Conservation (phyloP, 768 basidiomycete genomes). For the Stropharia rugosoannulata region DNA sequence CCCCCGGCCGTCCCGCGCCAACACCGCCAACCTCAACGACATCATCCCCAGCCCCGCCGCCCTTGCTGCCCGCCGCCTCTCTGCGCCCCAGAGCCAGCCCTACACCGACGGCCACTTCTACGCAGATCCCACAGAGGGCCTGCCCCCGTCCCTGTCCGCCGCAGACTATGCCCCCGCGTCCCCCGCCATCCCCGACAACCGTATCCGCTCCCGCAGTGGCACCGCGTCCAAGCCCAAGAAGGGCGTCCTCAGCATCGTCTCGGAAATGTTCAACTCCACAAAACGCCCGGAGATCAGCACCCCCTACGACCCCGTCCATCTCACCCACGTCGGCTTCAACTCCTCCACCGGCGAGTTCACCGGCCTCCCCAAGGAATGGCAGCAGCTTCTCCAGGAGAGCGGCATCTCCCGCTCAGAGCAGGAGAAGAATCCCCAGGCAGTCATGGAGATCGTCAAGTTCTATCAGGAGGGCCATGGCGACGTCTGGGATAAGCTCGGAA, state of each 20-base stretch:
- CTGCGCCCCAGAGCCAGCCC: conserved; percentile 38
- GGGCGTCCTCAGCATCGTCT: conserved; percentile 76
- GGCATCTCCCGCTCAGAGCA: conserved; percentile 94
- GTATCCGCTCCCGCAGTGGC: conserved; percentile 42
- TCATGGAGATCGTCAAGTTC: conserved; percentile 99
- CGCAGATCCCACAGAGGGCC: conserved; percentile 43
- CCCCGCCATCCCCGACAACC: conserved; percentile 17
- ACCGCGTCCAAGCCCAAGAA: conserved; percentile 54
- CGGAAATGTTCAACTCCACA: conserved; percentile 61
- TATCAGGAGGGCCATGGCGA: conserved; percentile 87
- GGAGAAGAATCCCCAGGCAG: conserved; percentile 96
- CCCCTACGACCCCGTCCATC: conserved; percentile 97
- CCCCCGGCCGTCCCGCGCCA: conserved; percentile 79
- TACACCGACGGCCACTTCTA: conserved; percentile 40
- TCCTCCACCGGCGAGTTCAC: conserved; percentile 98
- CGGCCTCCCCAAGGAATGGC: conserved; percentile 98
- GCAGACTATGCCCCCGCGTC: conserved; percentile 26
- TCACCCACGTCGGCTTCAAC: conserved; percentile 99
- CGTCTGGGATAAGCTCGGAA: conserved; percentile 85
- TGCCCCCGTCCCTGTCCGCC: conserved; percentile 26
- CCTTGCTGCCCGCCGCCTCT: conserved; percentile 49
- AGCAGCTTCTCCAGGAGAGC: conserved; percentile 92
- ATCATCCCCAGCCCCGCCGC: conserved; percentile 50
- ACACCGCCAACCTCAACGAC: conserved; percentile 80
- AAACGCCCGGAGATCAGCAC: conserved; percentile 93